Evolutionary conservation across 202 grass and related monocot genomes (phyloP).

Genomic region (Hordeum pubiflorum): DNA sequence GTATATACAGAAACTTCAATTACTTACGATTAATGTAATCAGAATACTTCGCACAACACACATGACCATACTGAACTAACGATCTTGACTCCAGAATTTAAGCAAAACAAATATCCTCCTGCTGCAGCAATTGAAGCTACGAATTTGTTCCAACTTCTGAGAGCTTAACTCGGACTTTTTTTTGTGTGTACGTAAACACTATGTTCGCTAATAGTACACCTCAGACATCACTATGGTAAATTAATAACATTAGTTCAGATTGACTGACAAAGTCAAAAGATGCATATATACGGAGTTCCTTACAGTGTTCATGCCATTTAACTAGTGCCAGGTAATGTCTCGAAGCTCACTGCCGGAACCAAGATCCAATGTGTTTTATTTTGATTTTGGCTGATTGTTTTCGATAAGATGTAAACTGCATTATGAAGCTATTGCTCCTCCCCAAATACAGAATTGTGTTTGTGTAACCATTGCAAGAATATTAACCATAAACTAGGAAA

Average conservation of each 20-base stretch:
- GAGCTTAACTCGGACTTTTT: background rate
- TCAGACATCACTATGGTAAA: background rate
- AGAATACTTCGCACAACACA: background rate
- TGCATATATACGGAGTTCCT: background rate
- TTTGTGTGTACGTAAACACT: background rate
- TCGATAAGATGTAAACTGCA: background rate
- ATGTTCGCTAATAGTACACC: background rate
- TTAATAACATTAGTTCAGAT: background rate
- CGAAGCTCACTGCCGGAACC: too few relatives aligned
- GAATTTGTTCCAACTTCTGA: slow-evolving; percentile 12
- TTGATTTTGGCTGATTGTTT: too few relatives aligned
- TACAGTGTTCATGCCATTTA: background rate
- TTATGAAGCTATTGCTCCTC: background rate
- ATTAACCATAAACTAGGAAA: background rate
- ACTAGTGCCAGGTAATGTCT: background rate
- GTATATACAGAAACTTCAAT: background rate
- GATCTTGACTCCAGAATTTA: background rate
- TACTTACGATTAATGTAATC: background rate
- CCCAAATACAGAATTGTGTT: background rate
- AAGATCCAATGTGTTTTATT: too few relatives aligned
- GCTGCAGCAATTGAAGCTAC: background rate
- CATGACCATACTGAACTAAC: background rate
- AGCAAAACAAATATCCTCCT: background rate
- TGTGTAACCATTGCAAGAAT: background rate
- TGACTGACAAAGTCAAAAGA: background rate